Conservation (phyloP, 2,329 filamentous ascomycete genomes). For the Emericellopsis atlantica region DNA sequence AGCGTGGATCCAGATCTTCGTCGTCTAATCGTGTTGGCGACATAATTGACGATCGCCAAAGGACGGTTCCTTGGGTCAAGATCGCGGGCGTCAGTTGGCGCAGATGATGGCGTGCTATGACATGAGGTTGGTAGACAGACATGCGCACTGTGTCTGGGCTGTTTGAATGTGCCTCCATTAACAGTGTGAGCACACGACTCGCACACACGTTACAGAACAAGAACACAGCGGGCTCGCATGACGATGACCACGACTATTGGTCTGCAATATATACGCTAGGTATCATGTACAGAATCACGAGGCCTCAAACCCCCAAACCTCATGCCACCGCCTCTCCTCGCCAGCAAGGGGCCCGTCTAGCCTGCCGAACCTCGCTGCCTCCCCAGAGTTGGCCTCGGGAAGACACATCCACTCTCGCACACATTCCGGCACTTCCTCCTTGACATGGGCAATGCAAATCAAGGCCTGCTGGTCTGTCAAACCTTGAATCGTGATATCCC, state of each 20-base stretch:
- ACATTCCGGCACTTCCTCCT: constrained; percentile 77
- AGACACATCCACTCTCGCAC: constrained; percentile 79
- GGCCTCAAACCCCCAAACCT: constrained; percentile 44
- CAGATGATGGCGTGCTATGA: background rate
- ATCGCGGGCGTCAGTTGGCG: background rate
- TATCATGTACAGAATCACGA: background rate
- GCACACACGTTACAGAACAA: too few relatives aligned
- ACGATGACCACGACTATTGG: too few relatives aligned
- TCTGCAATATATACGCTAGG: too few relatives aligned
- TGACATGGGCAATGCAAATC: constrained; percentile 83
- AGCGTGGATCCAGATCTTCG: constrained; percentile 21
- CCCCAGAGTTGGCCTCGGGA: constrained; percentile 57
- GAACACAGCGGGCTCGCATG: too few relatives aligned
- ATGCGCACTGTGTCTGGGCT: too few relatives aligned
- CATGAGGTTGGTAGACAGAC: too few relatives aligned
- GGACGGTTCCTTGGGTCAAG: background rate
- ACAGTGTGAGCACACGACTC: too few relatives aligned
- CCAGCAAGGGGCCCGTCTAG: constrained; percentile 48
- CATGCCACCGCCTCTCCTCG: constrained; percentile 45
- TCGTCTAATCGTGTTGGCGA: constrained; percentile 11
- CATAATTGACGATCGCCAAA: background rate
- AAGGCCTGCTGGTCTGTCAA: constrained; percentile 63
- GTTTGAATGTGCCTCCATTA: too few relatives aligned
- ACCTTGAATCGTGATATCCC: constrained; percentile 39
- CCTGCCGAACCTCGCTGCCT: constrained; percentile 49